phyloP scores from a whole-genome alignment of 257 asterid genomes.

The Fraxinus quadrangulata region DNA sequence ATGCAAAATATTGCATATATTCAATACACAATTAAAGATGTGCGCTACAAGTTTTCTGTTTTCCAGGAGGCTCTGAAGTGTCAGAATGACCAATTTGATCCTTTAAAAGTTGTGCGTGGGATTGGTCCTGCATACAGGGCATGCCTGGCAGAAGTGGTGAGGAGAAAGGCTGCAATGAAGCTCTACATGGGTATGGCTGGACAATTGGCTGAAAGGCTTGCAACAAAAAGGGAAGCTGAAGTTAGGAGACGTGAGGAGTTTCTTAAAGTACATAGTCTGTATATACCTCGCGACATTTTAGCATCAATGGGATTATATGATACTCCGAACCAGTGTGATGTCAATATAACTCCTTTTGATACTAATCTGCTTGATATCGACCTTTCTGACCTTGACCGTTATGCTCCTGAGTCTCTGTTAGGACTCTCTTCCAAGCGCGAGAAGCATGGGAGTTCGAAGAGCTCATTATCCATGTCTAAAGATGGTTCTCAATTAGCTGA shows the following conservation, averaged over 20 bases:
- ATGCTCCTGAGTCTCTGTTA: constrained; percentile 82
- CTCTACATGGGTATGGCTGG: constrained; percentile 99
- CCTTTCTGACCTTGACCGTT: constrained; percentile 76
- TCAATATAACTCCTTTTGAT: constrained; percentile 82
- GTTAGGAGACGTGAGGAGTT: constrained; percentile 86
- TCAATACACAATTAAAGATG: constrained; percentile 81
- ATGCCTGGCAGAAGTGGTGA: constrained; percentile 93
- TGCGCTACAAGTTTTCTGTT: constrained; percentile 77
- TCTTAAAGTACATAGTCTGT: constrained; percentile 62
- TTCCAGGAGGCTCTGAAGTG: constrained; percentile 94
- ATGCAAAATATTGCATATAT: constrained; percentile 92
- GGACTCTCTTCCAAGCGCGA: constrained; percentile 61
- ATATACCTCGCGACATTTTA: constrained; percentile 83
- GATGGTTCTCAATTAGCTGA: constrained; percentile 63
- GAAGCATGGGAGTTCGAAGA: constrained; percentile 53
- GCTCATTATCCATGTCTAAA: constrained; percentile 57
- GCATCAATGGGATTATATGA: constrained; percentile 90
- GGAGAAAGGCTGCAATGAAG: constrained; percentile 91
- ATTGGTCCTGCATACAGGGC: constrained; percentile 92
- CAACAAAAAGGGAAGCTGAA: constrained; percentile 83
- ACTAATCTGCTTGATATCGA: constrained; percentile 73
- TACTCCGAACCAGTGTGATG: constrained; percentile 82
- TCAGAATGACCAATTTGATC: constrained; percentile 88
- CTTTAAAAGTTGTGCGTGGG: constrained; percentile 81
- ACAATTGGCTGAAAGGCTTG: constrained; percentile 90